phyloP scores from a whole-genome alignment of 176 grass and related monocot species.

The Panicum miliaceum region DNA sequence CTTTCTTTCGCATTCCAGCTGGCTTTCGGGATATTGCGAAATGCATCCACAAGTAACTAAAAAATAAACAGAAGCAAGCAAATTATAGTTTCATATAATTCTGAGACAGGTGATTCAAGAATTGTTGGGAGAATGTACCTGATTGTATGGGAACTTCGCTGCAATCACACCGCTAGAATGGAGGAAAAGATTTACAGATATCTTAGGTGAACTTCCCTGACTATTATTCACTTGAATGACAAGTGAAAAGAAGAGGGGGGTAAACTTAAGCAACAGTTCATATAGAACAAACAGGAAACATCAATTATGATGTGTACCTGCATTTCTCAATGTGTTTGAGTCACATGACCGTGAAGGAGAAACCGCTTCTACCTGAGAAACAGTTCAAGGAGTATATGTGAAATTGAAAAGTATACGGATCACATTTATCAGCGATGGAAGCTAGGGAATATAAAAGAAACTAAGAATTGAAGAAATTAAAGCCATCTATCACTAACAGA shows the following conservation, averaged over 20 bases:
- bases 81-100: conserved; percentile 34
- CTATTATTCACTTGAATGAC: conserved; percentile 58
- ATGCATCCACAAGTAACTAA: conserved; percentile 77
- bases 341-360: conserved; percentile 52
- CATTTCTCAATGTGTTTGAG: conserved; percentile 39
- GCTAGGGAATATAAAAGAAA: conserved; percentile 23
- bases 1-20: conserved; percentile 82
- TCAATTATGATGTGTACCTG: conserved; percentile 54
- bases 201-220: conserved; percentile 36
- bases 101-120: conserved; percentile 30
- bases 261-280: conserved; percentile 18
- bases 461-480: not conserved
- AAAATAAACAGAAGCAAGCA: conserved; percentile 31
- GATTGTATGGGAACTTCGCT: conserved; percentile 71
- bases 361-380: conserved; percentile 61
- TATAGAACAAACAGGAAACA: conserved; percentile 25
- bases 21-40: conserved; percentile 80
- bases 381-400: conserved; percentile 19
- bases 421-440: conserved; percentile 3
- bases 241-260: conserved; percentile 35
- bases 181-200: conserved; percentile 65
- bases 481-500: not conserved
- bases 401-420: not conserved
- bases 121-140: conserved; percentile 39
- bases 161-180: conserved; percentile 72